Evolutionary conservation across 2,329 filamentous ascomycete genomes (phyloP), one percentile per base, ranked within the genome.

Genomic region (Phialocephala sp.): DNA sequence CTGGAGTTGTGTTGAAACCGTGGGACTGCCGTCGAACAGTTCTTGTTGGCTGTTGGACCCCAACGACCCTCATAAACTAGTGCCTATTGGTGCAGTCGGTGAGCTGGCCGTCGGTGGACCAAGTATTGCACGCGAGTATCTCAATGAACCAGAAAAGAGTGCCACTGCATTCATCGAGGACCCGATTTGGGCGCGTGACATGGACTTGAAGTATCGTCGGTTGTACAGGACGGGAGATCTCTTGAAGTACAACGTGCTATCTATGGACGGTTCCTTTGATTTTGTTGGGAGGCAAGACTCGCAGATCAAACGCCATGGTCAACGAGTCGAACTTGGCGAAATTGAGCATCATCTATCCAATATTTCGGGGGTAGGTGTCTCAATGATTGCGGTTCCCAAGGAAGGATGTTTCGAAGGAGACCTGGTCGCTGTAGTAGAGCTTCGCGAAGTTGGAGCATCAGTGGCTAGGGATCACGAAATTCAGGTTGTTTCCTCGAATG

Each of bases 41-140:
- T 37, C 45, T 14, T 45, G 20, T 43, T 87, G 8, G 83, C 85
- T 73, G 47, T 67, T 67, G 12, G 64, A 71, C 22, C 57, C 63
- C 11, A 24, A 68, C 12, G 57, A 73, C 47, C 63, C 66, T 39
- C 45, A 71, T 35, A 52, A 43, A 9, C 59, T 73, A 11, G 64
- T 57, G 37, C 67, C 66, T 27, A 43, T 72, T 27, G 71, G 70
- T 15, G 54, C 58, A 14, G 62, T 73, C 11, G 72, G 72, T 8
- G 72, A 74, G 39, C 32, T 74, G 8, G 18, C 71, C 1, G 47
- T 74, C 18, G 63, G 66, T 66, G 85, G 85, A 0, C 85, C 86
- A 1, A 82, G 85, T 22, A 83, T 90, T 1, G 87, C 86, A 8
- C 78, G 84, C 36, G 87, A 87, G 27, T 90, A 90, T 65, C 77